Evolutionary conservation across 179 eudicot species (phyloP), one percentile per base, ranked within the genome.

Genomic region (Heliamphora pulchella): DNA sequence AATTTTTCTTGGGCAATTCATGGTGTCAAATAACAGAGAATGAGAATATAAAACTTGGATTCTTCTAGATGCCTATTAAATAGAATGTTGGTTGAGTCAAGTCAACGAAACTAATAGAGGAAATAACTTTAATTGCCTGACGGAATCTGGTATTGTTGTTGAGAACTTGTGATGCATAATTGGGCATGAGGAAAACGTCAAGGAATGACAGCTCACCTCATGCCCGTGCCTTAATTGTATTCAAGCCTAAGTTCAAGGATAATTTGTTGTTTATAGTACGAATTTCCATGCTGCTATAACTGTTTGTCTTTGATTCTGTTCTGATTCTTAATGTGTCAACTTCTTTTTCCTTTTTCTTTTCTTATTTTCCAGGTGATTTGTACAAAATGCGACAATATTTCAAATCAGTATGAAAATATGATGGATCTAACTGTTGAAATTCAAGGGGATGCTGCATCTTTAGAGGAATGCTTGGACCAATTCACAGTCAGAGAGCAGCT

Each of bases 401-500:
- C 91, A 44, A 83, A 87, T 84, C 91, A 86, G 82, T 86, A 84
- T 74, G 91, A 89, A 71, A 87, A 84, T 76, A 87, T 89, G 89
- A 89, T 89, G 91, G 91, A 89, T 81, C 82, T 89, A 74, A 89
- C 87, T 53, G 90, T 87, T 66, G 90, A 89, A 82, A 86, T 87
- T 70, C 83, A 86, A 11, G 90, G 91, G 53, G 88, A 84, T 82
- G 88, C 87, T 51, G 78, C 80, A 22, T 86, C 89, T 75, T 85
- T 89, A 71, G 90, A 89, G 84, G 85, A 89, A 68, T 87, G 95
- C 78, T 89, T 95, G 86, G 87, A 91, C 75, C 97, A 90, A 80
- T 95, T 95, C 86, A 93, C 98, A 3, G 90, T 86, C 70, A 86
- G 85, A 86, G 98, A 95, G 87, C 79, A 81, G 87, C 98, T 95